Base-by-base conservation (phyloP, 2,329 filamentous ascomycete species). In the Neodidymelliopsis sp. region DNA sequence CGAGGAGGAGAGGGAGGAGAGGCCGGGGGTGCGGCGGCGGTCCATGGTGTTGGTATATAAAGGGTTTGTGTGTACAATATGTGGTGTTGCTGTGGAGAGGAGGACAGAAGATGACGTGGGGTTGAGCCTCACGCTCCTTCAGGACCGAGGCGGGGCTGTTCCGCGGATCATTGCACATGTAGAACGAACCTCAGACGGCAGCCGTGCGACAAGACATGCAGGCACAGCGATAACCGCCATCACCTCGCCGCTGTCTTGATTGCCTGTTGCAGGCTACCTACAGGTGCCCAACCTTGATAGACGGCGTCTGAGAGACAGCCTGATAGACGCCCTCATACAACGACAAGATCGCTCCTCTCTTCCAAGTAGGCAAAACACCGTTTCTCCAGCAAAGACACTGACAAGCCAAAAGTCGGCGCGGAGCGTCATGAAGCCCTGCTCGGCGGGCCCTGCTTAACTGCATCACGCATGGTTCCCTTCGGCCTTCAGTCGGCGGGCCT, bases 11-110 rank as follows among this genome's bases (percentile, higher is more conserved):
- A 71, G 62, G 15, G 92, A 92, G 23, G 88, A 91, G 49, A 97
- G 86, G 66, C 93, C 93, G 53, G 96, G 91, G 57, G 91, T 91
- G 75, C 90, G 90, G 64, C 88, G 86, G 49, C 71, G 75, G 50
- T 75, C 69, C 76, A 78, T 79, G 22, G 41, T 53, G 53, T 39
- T 23, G 16, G 24, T 18, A 23, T n/a, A n/a, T n/a, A n/a, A n/a
- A 28, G 11, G 19, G 18, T 22, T n/a, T 4, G 39, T 27, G 34
- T 5, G 31, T 11, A 19, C 18, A 10, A 15, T 33, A 19, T 30
- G 27, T 30, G 34, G 22, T 37, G 31, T 15, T 5, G n/a, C n/a
- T 16, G 30, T 20, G 4, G 13, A 4, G 15, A 7, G n/a, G n/a
- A 34, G 10, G 9, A 23, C 22, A 11, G n/a, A 35, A 22, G 28